Percentiles rank a stretch among this genome's conserved stretches.
Conservation (phyloP, 179 eudicot species). For the Corrigiola litoralis region DNA sequence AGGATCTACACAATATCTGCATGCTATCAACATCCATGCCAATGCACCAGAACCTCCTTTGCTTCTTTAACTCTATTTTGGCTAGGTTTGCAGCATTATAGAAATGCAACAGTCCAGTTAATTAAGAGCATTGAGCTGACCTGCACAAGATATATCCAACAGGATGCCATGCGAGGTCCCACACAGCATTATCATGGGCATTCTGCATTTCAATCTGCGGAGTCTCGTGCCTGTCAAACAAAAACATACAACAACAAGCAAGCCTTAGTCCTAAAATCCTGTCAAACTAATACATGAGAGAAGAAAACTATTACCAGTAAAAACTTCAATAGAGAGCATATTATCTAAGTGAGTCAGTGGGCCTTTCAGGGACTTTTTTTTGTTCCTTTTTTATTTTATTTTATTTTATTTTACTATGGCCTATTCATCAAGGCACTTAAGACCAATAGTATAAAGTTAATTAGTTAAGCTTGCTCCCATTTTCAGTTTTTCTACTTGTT, state of each 20-base stretch:
- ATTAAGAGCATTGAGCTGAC: conserved; percentile 27
- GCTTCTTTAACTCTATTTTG: not conserved
- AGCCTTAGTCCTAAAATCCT: too few relatives aligned
- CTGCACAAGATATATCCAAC: conserved; percentile 93
- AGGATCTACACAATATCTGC: not conserved
- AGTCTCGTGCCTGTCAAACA: conserved; percentile 68
- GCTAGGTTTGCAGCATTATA: conserved; percentile 6
- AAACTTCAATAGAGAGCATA: too few relatives aligned
- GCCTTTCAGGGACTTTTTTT: too few relatives aligned
- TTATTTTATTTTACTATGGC: not conserved
- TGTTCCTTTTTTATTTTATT: too few relatives aligned
- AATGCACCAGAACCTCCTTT: not conserved
- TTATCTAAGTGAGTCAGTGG: too few relatives aligned
- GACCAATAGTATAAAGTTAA: not conserved
- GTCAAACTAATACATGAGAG: conserved; percentile 3
- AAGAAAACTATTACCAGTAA: not conserved
- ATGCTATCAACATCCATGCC: not conserved
- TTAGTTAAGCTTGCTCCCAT: not conserved
- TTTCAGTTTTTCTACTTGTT: not conserved
- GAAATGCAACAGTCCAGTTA: not conserved
- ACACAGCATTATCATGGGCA: conserved; percentile 91
- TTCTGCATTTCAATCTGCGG: conserved; percentile 84
- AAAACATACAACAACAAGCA: too few relatives aligned
- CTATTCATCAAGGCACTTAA: not conserved
- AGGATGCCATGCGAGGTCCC: conserved; percentile 99